phyloP scores from a whole-genome alignment of 345 rosid species.

The Excoecaria agallocha region DNA sequence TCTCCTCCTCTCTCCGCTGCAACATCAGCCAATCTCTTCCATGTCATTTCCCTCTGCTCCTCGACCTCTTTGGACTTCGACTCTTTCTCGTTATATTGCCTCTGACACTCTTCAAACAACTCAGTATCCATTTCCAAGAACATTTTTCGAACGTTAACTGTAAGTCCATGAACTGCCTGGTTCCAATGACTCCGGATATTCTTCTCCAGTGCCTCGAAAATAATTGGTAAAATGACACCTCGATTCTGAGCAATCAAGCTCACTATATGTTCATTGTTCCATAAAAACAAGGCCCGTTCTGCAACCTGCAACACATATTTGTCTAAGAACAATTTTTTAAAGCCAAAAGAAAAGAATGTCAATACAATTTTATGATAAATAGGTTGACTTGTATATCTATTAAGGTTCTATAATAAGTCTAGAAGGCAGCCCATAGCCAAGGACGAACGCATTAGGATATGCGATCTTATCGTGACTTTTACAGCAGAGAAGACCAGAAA shows the following conservation, averaged over 20 bases:
- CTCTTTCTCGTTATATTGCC: slow-evolving; percentile 60
- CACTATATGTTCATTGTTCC: slow-evolving; percentile 91
- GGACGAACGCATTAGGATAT: background rate
- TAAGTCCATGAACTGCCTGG: slow-evolving; percentile 82
- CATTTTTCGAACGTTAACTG: slow-evolving; percentile 70
- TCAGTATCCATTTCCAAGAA: slow-evolving; percentile 82
- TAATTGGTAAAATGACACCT: slow-evolving; percentile 59
- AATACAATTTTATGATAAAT: background rate
- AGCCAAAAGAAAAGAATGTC: background rate
- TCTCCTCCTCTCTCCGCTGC: slow-evolving; percentile 55
- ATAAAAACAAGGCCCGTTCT: slow-evolving; percentile 80
- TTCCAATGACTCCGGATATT: slow-evolving; percentile 78
- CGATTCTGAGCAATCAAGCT: slow-evolving; percentile 72
- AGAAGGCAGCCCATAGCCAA: background rate
- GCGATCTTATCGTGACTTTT: background rate
- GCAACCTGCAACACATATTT: slow-evolving; percentile 61
- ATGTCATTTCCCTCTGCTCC: slow-evolving; percentile 62
- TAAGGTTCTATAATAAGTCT: background rate
- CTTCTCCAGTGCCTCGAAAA: slow-evolving; percentile 73
- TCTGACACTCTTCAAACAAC: slow-evolving; percentile 74
- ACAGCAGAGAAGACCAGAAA: background rate
- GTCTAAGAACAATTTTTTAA: slow-evolving; percentile 16
- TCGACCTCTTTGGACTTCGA: slow-evolving; percentile 53
- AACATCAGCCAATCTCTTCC: slow-evolving; percentile 76
- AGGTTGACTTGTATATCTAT: background rate